Percentiles rank a stretch among this genome's conserved stretches.
phyloP scores from a whole-genome alignment of 371 early-diverging fungal genomes.

The Apophysomyces variabilis region DNA sequence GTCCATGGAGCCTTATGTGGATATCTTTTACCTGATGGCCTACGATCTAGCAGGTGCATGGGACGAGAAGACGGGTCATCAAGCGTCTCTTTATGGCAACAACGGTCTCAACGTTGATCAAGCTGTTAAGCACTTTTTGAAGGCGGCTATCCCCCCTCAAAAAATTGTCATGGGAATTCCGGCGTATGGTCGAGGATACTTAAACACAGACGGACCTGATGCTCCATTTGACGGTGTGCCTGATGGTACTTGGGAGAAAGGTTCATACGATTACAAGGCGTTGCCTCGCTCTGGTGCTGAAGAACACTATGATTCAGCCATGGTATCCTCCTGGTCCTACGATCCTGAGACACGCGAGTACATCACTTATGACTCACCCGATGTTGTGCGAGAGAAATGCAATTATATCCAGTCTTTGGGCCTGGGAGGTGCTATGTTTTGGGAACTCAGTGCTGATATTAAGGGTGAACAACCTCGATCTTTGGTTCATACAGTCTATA shows the following conservation, averaged over 20 bases:
- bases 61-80: slow-evolving; percentile 78
- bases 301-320: slow-evolving; percentile 69
- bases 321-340: slow-evolving; percentile 79
- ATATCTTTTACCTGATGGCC: slow-evolving; percentile 80
- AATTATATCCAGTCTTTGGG: slow-evolving; percentile 65
- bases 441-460: slow-evolving; percentile 78
- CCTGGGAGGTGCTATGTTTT: slow-evolving; percentile 87
- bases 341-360: slow-evolving; percentile 66
- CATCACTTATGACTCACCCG: slow-evolving; percentile 82
- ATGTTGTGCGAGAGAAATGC: slow-evolving; percentile 73
- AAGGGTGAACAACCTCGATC: slow-evolving; percentile 44
- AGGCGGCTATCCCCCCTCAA: slow-evolving; percentile 71
- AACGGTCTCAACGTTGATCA: slow-evolving; percentile 60
- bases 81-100: slow-evolving; percentile 79
- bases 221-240: slow-evolving; percentile 66
- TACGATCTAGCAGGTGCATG: slow-evolving; percentile 82
- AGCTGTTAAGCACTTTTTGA: slow-evolving; percentile 71
- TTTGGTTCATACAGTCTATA: slow-evolving; percentile 46
- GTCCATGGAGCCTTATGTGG: slow-evolving; percentile 69
- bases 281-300: slow-evolving; percentile 70
- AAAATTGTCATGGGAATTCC: slow-evolving; percentile 86
- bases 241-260: slow-evolving; percentile 83
- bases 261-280: slow-evolving; percentile 76
- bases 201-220: slow-evolving; percentile 73
- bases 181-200: slow-evolving; percentile 87